Conservation (phyloP, 1,284 basidiomycete species). For the Ustilago bromivora region DNA sequence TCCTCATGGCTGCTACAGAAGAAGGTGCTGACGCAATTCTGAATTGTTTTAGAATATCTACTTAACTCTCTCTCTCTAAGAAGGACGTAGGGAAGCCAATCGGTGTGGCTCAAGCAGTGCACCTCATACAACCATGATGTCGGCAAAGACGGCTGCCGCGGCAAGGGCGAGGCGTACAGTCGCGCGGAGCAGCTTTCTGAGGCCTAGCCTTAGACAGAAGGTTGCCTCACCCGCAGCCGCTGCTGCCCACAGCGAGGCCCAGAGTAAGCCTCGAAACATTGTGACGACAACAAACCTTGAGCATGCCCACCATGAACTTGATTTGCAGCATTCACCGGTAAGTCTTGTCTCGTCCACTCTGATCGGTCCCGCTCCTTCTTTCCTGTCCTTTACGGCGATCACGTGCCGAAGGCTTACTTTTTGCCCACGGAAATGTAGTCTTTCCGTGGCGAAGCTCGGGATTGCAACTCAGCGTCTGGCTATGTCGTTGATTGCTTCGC, state of each 20-base stretch:
- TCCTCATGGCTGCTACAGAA: too few relatives aligned
- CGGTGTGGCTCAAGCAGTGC: conserved; percentile 3
- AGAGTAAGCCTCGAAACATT: not conserved
- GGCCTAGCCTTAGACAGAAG: too few relatives aligned
- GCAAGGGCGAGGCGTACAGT: conserved; percentile 6
- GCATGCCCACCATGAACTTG: not conserved
- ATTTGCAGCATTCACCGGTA: conserved; percentile 22
- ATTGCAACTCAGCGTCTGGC: not conserved
- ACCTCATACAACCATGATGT: conserved; percentile 4
- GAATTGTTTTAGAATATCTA: too few relatives aligned
- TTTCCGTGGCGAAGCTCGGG: not conserved
- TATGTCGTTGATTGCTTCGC: not conserved
- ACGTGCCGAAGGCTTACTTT: not conserved
- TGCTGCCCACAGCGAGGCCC: not conserved
- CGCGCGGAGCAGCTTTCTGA: not conserved
- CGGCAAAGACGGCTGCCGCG: conserved; percentile 32
- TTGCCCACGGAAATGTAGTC: not conserved
- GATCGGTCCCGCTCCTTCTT: not conserved
- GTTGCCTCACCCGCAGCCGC: not conserved
- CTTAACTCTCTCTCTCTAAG: too few relatives aligned
- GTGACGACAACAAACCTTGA: conserved; percentile 1
- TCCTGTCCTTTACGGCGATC: not conserved
- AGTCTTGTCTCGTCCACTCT: conserved; percentile 9
- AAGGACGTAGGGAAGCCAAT: too few relatives aligned
- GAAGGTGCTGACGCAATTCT: too few relatives aligned